Evolutionary conservation across 495 filamentous ascomycete genomes (phyloP), one percentile per base, ranked within the genome.

Genomic region (Lophiostoma macrostomum): DNA sequence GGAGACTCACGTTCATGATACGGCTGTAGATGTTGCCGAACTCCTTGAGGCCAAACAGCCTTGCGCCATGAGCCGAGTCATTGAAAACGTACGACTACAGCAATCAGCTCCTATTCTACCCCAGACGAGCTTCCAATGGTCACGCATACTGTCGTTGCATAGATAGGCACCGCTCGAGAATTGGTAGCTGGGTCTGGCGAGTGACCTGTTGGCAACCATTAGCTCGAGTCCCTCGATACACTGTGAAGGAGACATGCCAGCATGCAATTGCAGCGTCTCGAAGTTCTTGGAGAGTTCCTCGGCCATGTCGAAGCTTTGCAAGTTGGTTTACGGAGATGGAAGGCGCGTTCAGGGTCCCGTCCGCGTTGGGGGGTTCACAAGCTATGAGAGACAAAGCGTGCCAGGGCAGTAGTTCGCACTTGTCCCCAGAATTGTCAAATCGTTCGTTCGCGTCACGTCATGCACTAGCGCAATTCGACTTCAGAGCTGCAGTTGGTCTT

Each of bases 1-100:
- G 16, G n/a, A 45, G 18, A 32, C 40, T 52, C 68, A 82, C 80
- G 69, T 98, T 98, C 90, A 94, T 95, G 61, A 98, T 93, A 50
- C 93, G 86, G 64, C 85, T 90, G 77, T 98, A 98, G 73, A 98
- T 96, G 72, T 98, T 96, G 68, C 91, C 94, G 68, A 94, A 91
- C 70, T 96, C 91, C 69, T 96, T 95, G 72, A 98, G 89, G 60
- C 89, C 89, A 67, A 98, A 98, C 20, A 98, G 84, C 65, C 91
- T 83, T 43, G 94, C 94, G 57, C 90, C 93, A 69, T 97, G 93
- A 42, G 91, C 93, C 29, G 89, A 95, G 74, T 96, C 89, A 80
- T 97, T 90, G 84, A 98, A 98, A 50, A 80, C 78, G 70, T 74
- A 98, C 61, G 90, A 96, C 87, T 91, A 27, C 10, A 42, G 23